These are phyloP conservation scores for Pseudocercospora musae DNA, from an alignment of 2,329 filamentous ascomycete genomes.

Conservation along the genomic window DNA sequence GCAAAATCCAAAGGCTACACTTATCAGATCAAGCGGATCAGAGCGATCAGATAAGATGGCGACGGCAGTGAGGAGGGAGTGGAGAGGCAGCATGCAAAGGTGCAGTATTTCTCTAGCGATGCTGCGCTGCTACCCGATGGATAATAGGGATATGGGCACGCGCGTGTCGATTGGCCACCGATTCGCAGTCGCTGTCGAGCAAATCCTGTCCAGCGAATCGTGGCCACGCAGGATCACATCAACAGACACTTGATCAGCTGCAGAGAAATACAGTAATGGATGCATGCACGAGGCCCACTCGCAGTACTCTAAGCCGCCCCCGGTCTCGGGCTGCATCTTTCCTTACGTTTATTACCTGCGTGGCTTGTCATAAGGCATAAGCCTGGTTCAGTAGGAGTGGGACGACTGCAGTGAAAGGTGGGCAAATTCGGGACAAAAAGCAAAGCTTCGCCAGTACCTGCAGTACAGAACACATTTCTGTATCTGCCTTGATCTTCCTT, in stretches of 20 bases:
- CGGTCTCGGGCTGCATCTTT: neutral
- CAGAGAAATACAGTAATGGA: neutral
- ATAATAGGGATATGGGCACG: no score
- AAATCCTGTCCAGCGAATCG: neutral
- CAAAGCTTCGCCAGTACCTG: neutral
- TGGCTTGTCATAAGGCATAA: no score
- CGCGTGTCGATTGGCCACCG: neutral
- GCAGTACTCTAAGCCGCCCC: no score
- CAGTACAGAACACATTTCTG: neutral
- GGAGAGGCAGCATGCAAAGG: conserved; percentile 6
- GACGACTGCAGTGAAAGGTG: neutral
- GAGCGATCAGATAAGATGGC: conserved; percentile 9
- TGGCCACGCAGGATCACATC: neutral
- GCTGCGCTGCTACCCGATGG: conserved; percentile 1
- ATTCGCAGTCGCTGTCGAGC: neutral
- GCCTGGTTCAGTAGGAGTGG: no score
- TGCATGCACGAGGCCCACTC: no score
- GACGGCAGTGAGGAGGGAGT: conserved; percentile 1
- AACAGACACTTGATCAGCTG: neutral
- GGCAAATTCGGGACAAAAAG: neutral
- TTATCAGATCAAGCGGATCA: conserved; percentile 14
- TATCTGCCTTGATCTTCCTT: no score
- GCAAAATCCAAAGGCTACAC: conserved; percentile 5
- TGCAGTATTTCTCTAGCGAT: conserved; percentile 6
- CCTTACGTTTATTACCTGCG: neutral